Conservation (phyloP, 352 stramenopile species). For the Globisporangium barbulae region DNA sequence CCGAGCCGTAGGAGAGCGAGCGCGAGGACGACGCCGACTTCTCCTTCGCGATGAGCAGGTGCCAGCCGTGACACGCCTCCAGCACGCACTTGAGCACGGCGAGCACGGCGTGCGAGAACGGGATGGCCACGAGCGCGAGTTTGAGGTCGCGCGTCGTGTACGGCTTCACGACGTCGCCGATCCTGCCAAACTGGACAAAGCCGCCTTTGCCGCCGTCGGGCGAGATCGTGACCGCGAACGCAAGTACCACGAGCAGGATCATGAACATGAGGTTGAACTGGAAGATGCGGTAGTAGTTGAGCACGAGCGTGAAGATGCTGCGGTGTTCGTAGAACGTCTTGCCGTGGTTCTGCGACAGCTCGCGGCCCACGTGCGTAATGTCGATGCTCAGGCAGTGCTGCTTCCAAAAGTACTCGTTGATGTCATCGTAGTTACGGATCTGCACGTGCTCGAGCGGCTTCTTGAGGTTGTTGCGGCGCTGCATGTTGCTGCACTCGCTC, state of each 20-base stretch:
- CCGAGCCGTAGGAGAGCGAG: conserved; percentile 57
- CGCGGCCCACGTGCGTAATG: conserved; percentile 37
- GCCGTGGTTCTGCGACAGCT: conserved; percentile 54
- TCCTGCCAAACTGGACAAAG: conserved; percentile 46
- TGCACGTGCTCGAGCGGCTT: conserved; percentile 72
- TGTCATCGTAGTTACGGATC: conserved; percentile 80
- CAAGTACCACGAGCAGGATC: conserved; percentile 43
- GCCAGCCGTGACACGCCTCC: conserved; percentile 64
- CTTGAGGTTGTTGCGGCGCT: conserved; percentile 51
- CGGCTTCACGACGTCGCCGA: conserved; percentile 55
- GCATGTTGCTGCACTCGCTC: conserved; percentile 72
- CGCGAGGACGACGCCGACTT: conserved; percentile 43
- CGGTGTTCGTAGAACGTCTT: conserved; percentile 84
- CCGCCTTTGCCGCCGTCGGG: conserved; percentile 51
- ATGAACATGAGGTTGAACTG: conserved; percentile 82
- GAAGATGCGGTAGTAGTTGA: conserved; percentile 85
- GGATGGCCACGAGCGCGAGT: conserved; percentile 45
- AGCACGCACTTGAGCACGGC: conserved; percentile 60
- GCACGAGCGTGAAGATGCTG: conserved; percentile 59
- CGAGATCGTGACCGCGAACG: conserved; percentile 56
- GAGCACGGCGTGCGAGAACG: conserved; percentile 45
- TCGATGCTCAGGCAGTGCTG: conserved; percentile 55
- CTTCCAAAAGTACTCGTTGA: conserved; percentile 85
- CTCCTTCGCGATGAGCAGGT: conserved; percentile 50
- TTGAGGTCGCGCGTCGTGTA: conserved; percentile 55